Evolutionary conservation across 2,329 filamentous ascomycete species (phyloP), one percentile per base, ranked within the genome.

Genomic region (Exophiala sp.): DNA sequence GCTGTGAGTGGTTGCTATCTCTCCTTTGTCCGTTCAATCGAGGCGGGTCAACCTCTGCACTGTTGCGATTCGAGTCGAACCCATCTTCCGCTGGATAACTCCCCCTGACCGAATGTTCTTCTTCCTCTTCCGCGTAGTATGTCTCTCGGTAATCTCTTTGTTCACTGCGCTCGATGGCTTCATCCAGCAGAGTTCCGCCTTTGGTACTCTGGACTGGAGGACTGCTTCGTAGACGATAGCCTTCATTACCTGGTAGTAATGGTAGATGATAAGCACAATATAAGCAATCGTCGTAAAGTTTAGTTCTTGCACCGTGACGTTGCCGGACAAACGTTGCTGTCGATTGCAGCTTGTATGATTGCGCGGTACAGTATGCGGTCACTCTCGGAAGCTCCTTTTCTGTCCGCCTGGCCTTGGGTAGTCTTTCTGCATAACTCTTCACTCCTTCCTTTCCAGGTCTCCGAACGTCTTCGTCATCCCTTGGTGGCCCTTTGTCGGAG

Each of bases 211-310:
- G 96, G 48, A 97, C 74, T 20, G 95, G 88, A 0, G 94, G 94
- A 66, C 91, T 90, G 68, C 92, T 96, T 64, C 89, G 83, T 21
- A 99, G 78, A 21, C 94, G 80, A 70, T 91, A 96, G 1, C 94
- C 92, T 45, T 95, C 91, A 43, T 78, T 83, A 1, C 92, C 94
- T 2, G 89, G 87, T 50, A 97, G 77, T 12, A 99, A 75, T 4
- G 94, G 94, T 29, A 96, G 75, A 68, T 96, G 91, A 70, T 99
- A 99, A 44, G 96, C 92, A 21, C 87, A 89, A 68, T 99, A 99
- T 20, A 99, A 77, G 67, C 94, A 99, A 71, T 99, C 94, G 70
- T 99, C 94, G 72, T 99, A 99, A 4, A 97, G 79, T 72, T 99
- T 99, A 11, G 92, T 95, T 72, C 91, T 87, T 1, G 91, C 92